Percentiles rank a stretch among this genome's conserved stretches.
These are phyloP conservation scores for Daldinia childiae DNA, from an alignment of 495 filamentous ascomycete genomes.

Conservation along the genomic window DNA sequence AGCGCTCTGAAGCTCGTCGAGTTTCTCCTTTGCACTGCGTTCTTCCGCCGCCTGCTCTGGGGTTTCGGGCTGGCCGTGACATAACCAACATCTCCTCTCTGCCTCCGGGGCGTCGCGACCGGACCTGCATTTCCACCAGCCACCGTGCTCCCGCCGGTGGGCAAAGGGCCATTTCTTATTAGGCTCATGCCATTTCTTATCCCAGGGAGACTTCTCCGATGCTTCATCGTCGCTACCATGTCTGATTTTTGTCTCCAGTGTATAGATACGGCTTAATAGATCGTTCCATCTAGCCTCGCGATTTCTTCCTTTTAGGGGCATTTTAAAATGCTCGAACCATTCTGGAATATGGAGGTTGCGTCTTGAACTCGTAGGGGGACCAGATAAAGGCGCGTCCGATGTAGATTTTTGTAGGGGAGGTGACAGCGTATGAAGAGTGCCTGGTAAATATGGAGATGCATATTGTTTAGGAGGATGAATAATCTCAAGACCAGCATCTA, in stretches of 20 bases:
- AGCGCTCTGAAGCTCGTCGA: constrained; percentile 6
- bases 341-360: constrained; percentile 32
- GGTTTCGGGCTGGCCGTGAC: background rate
- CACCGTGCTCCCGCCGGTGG: constrained; percentile 40
- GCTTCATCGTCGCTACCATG: background rate
- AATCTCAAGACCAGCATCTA: constrained; percentile 17
- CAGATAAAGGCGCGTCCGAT: background rate
- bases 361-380: background rate
- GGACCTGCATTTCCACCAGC: constrained; percentile 56
- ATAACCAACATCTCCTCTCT: constrained; percentile 45
- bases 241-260: constrained; percentile 3
- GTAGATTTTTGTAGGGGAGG: background rate
- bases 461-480: background rate
- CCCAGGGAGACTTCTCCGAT: constrained; percentile 30
- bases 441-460: background rate
- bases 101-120: constrained; percentile 43
- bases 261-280: constrained; percentile 27
- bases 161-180: constrained; percentile 43
- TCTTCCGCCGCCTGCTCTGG: background rate
- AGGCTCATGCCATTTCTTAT: constrained; percentile 49
- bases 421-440: background rate
- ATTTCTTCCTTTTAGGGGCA: constrained; percentile 18
- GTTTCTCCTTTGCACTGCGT: background rate
- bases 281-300: constrained; percentile 8
- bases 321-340: constrained; percentile 46